A percentile compares a stretch with the other conserved stretches of the same genome.
These are phyloP conservation scores for Penicillium diatomitis DNA, from an alignment of 495 filamentous ascomycete species.

Conservation along the genomic window DNA sequence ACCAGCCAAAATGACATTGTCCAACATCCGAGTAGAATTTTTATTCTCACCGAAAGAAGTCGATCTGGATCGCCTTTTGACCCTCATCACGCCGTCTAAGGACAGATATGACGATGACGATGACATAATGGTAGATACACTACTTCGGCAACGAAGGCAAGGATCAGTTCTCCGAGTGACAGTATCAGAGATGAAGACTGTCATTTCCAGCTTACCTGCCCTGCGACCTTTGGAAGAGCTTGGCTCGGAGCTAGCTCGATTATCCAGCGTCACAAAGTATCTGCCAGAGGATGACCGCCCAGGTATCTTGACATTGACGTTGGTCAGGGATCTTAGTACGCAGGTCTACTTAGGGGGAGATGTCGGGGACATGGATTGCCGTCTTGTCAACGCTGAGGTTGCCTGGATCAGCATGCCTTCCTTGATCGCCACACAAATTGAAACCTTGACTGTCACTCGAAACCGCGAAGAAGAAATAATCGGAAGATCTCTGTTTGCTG, in stretches of 20 bases:
- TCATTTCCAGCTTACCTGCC: slow-evolving; percentile 48
- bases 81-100: slow-evolving; percentile 82
- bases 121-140: slow-evolving; percentile 88
- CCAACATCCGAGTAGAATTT: slow-evolving; percentile 65
- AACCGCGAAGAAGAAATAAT: slow-evolving; percentile 64
- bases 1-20: slow-evolving; percentile 46
- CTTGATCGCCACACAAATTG: slow-evolving; percentile 65
- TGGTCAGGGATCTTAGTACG: slow-evolving; percentile 52
- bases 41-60: slow-evolving; percentile 60
- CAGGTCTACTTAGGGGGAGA: slow-evolving; percentile 49
- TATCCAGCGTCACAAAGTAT: slow-evolving; percentile 87
- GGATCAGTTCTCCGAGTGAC: slow-evolving; percentile 72
- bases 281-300: slow-evolving; percentile 93
- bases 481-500: slow-evolving; percentile 35
- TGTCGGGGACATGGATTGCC: slow-evolving; percentile 54
- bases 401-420: slow-evolving; percentile 81
- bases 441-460: slow-evolving; percentile 47
- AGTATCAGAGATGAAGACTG: slow-evolving; percentile 49
- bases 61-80: slow-evolving; percentile 74
- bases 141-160: slow-evolving; percentile 82
- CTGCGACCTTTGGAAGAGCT: slow-evolving; percentile 58
- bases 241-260: slow-evolving; percentile 64
- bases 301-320: slow-evolving; percentile 66
- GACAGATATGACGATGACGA: slow-evolving; percentile 87
- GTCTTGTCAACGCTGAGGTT: slow-evolving; percentile 52